Base-by-base conservation (phyloP, 179 eudicot genomes). In the Beta lomatogona region DNA sequence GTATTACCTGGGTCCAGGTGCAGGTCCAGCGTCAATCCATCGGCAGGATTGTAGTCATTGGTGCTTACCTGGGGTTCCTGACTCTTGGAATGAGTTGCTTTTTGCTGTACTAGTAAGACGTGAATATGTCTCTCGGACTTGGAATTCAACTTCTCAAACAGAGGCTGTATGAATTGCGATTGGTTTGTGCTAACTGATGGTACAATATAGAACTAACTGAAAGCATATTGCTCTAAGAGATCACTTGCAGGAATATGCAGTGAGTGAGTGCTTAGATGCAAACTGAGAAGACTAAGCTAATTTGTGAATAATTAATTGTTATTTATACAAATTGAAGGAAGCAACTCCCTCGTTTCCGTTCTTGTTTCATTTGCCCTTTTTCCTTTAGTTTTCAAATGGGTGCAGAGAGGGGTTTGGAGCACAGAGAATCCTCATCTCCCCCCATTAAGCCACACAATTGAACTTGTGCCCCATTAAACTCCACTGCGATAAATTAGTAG, bases 41-140 rank as follows among this genome's bases (percentile, higher is more conserved):
- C 84, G 92, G 82, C 98, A 94, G 86, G 98, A 94, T 70, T 93
- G 98, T 86, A 93, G 98, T 85, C 98, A 93, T 69, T 93, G 98
- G 98, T 93, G 98, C 72, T 90, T 93, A 8, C 98, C 98, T 8
- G 98, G 96, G 16, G 94, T 93, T 46, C 98, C 98, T 10, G 96
- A 93, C 80, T 57, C 92, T 50, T 93, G 96, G 98, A 93, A 93
- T 69, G 94, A 91, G 87, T 87, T 93, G 46, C 94, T 93, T 9
- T 91, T 88, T 75, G 92, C 97, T 63, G 85, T 94, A 25, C 73
- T 92, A 53, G 70, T 92, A 36, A 90, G 85, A 76, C 90, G 73
- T 1, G 87, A 46, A 46, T 46, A 82, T 41, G 64, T 71, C 10
- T 71, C 76, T 53, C 78, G 18, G 19, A 48, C 71, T 5, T 60